Evolutionary conservation across 208 protist species (phyloP).

Genomic region (Leishmania braziliensis): DNA sequence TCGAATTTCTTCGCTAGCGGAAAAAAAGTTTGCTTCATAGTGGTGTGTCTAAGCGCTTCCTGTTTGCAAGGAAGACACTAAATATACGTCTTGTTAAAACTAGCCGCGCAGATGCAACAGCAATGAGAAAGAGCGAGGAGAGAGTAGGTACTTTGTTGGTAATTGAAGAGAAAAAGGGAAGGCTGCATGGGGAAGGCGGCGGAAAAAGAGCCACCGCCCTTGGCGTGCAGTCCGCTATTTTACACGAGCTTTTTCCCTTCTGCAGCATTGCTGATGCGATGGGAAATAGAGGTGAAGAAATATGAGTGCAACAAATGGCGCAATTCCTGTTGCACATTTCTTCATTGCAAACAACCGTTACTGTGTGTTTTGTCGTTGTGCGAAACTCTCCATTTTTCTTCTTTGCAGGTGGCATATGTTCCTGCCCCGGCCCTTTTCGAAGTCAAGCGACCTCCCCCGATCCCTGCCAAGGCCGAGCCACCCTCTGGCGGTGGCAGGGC

Average conservation of each 20-base stretch:
- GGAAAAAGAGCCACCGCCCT: not conserved
- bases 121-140: not conserved
- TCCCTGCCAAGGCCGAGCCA: not conserved
- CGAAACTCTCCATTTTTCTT: not conserved
- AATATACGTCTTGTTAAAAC: not conserved
- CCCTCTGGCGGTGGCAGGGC: no score
- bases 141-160: not conserved
- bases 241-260: not conserved
- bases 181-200: no score
- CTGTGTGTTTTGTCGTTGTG: no score
- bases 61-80: not conserved
- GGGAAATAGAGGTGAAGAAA: not conserved
- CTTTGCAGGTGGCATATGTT: not conserved
- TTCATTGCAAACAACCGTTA: not conserved
- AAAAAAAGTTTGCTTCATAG: conserved; percentile 19
- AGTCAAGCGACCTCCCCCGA: not conserved
- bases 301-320: not conserved
- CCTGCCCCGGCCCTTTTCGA: not conserved
- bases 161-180: no score
- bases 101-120: not conserved
- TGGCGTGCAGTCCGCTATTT: not conserved
- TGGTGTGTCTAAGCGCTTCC: not conserved
- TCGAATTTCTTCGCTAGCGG: conserved; percentile 61
- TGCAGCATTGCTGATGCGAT: not conserved
- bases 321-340: not conserved